A percentile compares a stretch with the other conserved stretches of the same genome.
Conservation (phyloP, 139 green algal species). For the Chlamydomonas schloesseri region DNA sequence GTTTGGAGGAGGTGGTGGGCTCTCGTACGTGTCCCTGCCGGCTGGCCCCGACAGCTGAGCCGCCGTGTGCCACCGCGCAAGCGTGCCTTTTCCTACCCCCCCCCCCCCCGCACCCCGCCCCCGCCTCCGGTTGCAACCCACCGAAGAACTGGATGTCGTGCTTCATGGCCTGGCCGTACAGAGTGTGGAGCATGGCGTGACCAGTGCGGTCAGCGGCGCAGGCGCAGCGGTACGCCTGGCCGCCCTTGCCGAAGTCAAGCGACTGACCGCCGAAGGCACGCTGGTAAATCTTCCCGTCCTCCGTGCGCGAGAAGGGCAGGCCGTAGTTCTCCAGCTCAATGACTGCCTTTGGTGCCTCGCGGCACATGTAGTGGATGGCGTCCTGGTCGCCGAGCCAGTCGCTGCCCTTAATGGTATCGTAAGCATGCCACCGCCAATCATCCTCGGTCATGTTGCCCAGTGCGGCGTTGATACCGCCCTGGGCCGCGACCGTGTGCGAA, state of each 20-base stretch:
- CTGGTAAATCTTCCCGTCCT: constrained; percentile 99
- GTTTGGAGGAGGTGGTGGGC: too few relatives aligned
- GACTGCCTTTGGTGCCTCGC: constrained; percentile 95
- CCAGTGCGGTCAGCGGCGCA: constrained; percentile 96
- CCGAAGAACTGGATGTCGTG: constrained; percentile 97
- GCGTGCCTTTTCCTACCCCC: too few relatives aligned
- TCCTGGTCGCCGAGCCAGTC: constrained; percentile 99
- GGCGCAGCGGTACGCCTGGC: constrained; percentile 92
- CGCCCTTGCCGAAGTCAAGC: constrained; percentile 94
- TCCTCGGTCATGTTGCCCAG: constrained; percentile 99
- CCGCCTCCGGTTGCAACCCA: constrained; percentile 10
- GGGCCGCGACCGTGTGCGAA: constrained; percentile 98
- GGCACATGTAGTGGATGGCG: constrained; percentile 85
- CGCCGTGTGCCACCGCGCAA: too few relatives aligned
- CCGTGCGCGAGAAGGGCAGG: constrained; percentile 97
- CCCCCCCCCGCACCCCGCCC: too few relatives aligned
- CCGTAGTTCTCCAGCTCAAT: constrained; percentile 99
- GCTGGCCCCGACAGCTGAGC: too few relatives aligned
- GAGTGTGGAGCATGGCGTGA: constrained; percentile 99
- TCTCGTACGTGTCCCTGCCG: too few relatives aligned
- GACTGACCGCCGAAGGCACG: constrained; percentile 96
- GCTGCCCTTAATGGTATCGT: constrained; percentile 99
- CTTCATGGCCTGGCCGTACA: constrained; percentile 97
- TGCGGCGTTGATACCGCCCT: constrained; percentile 99
- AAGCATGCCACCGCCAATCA: constrained; percentile 99